Conservation (phyloP, 2,329 filamentous ascomycete species). For the Aspergillus sp. region DNA sequence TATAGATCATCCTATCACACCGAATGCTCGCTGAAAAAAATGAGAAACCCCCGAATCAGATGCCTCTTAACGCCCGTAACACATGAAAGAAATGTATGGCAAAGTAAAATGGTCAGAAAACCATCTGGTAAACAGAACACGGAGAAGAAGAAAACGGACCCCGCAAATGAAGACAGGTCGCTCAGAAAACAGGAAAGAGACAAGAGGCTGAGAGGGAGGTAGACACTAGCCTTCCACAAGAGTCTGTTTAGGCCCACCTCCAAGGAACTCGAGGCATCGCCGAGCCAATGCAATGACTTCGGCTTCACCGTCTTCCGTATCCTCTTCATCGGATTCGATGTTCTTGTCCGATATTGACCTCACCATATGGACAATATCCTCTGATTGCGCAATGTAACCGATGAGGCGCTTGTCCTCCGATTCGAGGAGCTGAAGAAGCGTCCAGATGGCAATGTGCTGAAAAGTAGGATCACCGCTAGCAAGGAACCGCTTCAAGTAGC, state of each 20-base stretch:
- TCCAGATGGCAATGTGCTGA: constrained; percentile 99
- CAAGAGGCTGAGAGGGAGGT: neutral
- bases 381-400: constrained; percentile 82
- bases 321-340: constrained; percentile 83
- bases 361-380: constrained; percentile 91
- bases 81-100: constrained; percentile 26
- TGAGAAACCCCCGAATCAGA: constrained; percentile 33
- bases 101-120: constrained; percentile 13
- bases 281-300: constrained; percentile 92
- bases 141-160: constrained; percentile 25
- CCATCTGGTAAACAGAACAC: constrained; percentile 8
- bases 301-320: constrained; percentile 86
- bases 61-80: constrained; percentile 38
- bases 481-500: constrained; percentile 90
- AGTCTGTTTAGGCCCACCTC: constrained; percentile 73
- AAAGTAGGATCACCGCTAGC: constrained; percentile 95
- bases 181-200: constrained; percentile 14
- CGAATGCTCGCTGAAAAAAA: constrained; percentile 40
- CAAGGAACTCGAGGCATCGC: constrained; percentile 83
- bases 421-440: constrained; percentile 89
- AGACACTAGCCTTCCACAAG: constrained; percentile 75
- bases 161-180: constrained; percentile 17
- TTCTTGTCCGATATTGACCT: constrained; percentile 87
- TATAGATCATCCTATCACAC: constrained; percentile 34
- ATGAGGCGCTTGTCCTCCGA: constrained; percentile 92